Conservation (phyloP, 1,284 basidiomycete species). For the Cutaneotrichosporon spelunceum region DNA sequence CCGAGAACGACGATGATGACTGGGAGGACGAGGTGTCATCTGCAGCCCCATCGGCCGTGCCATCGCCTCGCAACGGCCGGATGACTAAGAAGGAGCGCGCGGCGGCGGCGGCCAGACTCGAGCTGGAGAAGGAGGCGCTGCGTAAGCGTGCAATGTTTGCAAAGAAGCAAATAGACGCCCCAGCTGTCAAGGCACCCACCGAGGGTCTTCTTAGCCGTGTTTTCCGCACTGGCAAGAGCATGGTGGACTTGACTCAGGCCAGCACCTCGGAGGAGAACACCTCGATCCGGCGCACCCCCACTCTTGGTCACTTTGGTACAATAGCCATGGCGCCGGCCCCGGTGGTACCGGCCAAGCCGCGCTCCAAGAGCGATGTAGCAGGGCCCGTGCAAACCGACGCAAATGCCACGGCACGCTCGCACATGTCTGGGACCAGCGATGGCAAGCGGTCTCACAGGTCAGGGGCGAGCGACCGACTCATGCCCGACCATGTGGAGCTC, state of each 20-base stretch:
- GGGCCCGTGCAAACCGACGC: conserved; percentile 46
- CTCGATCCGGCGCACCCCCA: conserved; percentile 34
- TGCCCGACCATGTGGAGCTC: conserved; percentile 29
- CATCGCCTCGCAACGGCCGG: conserved; percentile 22
- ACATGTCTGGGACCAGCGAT: conserved; percentile 14
- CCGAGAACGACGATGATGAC: conserved; percentile 72
- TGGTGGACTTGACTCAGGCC: conserved; percentile 38
- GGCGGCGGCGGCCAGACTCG: conserved; percentile 32
- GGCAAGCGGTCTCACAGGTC: conserved; percentile 1
- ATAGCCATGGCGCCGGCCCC: conserved; percentile 29
- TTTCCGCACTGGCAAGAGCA: conserved; percentile 44
- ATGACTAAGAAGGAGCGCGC: conserved; percentile 37
- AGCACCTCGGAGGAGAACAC: conserved; percentile 9
- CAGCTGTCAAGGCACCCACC: conserved; percentile 3
- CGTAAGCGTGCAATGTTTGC: conserved; percentile 49
- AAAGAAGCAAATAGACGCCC: conserved; percentile 42
- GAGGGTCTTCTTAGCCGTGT: conserved; percentile 40
- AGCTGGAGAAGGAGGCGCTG: conserved; percentile 39
- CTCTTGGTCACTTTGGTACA: conserved; percentile 32
- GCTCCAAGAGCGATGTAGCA: conserved; percentile 46
- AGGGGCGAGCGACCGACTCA: not conserved
- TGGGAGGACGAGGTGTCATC: conserved; percentile 11
- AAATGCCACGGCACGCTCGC: conserved; percentile 34
- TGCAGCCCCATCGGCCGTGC: conserved; percentile 22
- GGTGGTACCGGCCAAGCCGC: conserved; percentile 27